Evolutionary conservation across 495 filamentous ascomycete species (phyloP), one percentile per base, ranked within the genome.

Genomic region (Penicillium antarcticum): DNA sequence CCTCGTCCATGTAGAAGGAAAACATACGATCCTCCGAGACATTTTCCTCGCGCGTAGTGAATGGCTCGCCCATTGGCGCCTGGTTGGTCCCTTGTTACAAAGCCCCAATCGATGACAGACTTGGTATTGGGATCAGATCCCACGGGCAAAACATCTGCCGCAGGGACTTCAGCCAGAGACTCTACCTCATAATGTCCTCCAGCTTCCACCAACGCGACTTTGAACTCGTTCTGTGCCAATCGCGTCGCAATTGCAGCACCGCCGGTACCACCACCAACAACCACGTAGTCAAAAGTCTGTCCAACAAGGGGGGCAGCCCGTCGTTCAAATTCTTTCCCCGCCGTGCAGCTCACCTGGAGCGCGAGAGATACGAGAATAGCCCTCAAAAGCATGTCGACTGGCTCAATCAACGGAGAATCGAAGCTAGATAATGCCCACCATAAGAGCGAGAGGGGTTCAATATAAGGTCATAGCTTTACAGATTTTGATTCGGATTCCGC

Each of bases 251-350:
- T 52, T 1, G 69, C 60, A 6, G 73, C 61, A 1, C 81, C 82
- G 0, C 75, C 75, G 0, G 69, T 84, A 3, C 82, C 82, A 26
- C 80, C 81, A 8, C 82, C 82, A 1, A 83, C 72, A 5, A 84
- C 62, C 8, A 80, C 62, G 52, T 80, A 81, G 48, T 80, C 76
- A 37, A 80, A 83, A 9, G 39, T 43, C 5, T n/a, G 12, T n/a
- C 53, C 45, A 9, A 31, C 14, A 13, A 61, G 11, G 14, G 55
- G 55, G n/a, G n/a, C 23, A 9, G 17, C 23, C 12, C 41, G 14
- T 14, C 36, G 33, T 7, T 14, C 23, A 1, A 31, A n/a, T 10
- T 24, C 11, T 9, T 23, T 26, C 5, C 44, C 32, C n/a, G 13
- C 6, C 16, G 14, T 45, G 24, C 37, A n/a, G 12, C 36, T 40